phyloP scores from a whole-genome alignment of 2,329 filamentous ascomycete species.

The Lachnellula hyalina region DNA sequence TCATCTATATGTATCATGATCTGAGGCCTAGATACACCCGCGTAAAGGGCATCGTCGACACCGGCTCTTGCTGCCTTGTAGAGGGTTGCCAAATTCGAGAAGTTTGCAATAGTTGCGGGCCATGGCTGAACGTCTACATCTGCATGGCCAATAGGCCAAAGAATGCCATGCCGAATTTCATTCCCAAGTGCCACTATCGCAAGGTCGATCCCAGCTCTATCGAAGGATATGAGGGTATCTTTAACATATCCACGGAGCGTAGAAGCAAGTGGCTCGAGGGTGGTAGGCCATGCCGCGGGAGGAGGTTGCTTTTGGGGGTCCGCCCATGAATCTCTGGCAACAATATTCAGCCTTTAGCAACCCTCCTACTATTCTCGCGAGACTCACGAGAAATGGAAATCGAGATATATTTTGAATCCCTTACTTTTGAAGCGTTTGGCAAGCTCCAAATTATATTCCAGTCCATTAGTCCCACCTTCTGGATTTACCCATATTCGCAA shows the following conservation, averaged over 20 bases:
- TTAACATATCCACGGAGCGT: constrained; percentile 64
- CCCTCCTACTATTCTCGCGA: not conserved
- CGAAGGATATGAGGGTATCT: constrained; percentile 56
- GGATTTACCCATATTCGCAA: constrained; percentile 69
- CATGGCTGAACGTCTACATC: constrained; percentile 34
- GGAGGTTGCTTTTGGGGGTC: constrained; percentile 59
- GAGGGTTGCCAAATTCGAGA: constrained; percentile 55
- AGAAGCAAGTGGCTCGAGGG: constrained; percentile 51
- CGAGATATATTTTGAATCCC: constrained; percentile 52
- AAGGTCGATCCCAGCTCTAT: constrained; percentile 48
- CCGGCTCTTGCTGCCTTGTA: constrained; percentile 54
- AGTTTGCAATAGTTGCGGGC: constrained; percentile 34
- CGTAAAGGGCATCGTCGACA: constrained; percentile 55
- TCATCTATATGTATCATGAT: constrained; percentile 73
- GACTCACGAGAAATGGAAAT: constrained; percentile 50
- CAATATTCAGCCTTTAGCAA: not conserved
- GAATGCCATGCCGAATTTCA: constrained; percentile 62
- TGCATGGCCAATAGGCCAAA: constrained; percentile 59
- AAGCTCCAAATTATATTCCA: constrained; percentile 63
- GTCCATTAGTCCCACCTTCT: constrained; percentile 56
- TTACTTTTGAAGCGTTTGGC: constrained; percentile 57
- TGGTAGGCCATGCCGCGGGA: constrained; percentile 58
- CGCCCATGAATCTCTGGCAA: constrained; percentile 59
- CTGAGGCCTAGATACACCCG: constrained; percentile 45
- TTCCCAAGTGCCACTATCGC: constrained; percentile 67